A percentile compares a stretch with the other conserved stretches of the same genome.
Conservation (phyloP, 371 early-diverging fungal genomes). For the Mortierella sp. region DNA sequence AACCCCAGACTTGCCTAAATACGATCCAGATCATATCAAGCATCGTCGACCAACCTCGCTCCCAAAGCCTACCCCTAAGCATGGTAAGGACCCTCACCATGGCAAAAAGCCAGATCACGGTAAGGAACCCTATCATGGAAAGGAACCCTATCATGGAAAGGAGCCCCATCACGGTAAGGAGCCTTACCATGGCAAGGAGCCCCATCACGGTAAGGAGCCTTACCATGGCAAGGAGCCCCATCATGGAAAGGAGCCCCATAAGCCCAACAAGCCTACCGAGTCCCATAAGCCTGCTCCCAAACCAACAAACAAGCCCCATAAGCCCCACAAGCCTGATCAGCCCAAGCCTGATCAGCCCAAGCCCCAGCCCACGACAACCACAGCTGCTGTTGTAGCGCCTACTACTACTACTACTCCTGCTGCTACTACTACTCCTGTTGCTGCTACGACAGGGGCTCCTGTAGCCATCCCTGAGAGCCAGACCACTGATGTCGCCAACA, state of each 20-base stretch:
- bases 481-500: background rate
- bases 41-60: slow-evolving; percentile 11
- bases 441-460: background rate
- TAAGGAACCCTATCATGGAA: background rate
- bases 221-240: slow-evolving; percentile 12
- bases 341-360: background rate
- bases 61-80: slow-evolving; percentile 8
- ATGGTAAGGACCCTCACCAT: slow-evolving; percentile 6
- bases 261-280: slow-evolving; percentile 11
- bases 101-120: slow-evolving; percentile 13
- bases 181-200: slow-evolving; percentile 14
- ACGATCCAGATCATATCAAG: slow-evolving; percentile 5
- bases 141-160: slow-evolving; percentile 7
- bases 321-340: slow-evolving; percentile 8
- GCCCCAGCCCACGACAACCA: no score
- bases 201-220: slow-evolving; percentile 12
- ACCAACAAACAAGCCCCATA: slow-evolving; percentile 5
- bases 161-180: slow-evolving; percentile 8
- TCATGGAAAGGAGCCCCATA: slow-evolving; percentile 10
- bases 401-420: no score
- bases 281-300: slow-evolving; percentile 17
- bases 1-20: background rate
- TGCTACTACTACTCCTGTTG: background rate
- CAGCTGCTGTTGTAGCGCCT: no score
- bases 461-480: background rate